Conservation (phyloP, 1,139 yeast species). For the Taphrina pruni region DNA sequence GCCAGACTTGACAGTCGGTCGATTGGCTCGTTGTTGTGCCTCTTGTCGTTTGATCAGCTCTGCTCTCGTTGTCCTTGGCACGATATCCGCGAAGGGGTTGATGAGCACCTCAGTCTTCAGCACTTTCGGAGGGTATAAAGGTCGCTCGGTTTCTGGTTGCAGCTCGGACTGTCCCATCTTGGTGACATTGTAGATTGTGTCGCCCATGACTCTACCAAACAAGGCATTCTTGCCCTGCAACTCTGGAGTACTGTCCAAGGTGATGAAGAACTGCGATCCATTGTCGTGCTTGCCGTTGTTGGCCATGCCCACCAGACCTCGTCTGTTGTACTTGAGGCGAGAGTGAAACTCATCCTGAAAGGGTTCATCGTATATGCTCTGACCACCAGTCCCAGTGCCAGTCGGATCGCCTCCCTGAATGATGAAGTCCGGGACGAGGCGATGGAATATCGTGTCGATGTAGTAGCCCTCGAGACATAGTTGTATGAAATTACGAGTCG, state of each 20-base stretch:
- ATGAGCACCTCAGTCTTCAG: conserved; percentile 55
- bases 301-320: conserved; percentile 66
- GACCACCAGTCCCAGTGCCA: conserved; percentile 52
- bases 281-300: conserved; percentile 52
- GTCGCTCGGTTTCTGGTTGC: conserved; percentile 54
- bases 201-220: conserved; percentile 69
- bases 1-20: conserved; percentile 50
- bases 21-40: conserved; percentile 44
- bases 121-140: conserved; percentile 62
- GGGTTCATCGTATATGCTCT: conserved; percentile 49
- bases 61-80: conserved; percentile 44
- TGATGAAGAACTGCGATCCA: conserved; percentile 62
- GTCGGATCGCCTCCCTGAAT: conserved; percentile 56
- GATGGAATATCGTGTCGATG: conserved; percentile 56
- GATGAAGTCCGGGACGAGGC: conserved; percentile 54
- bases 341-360: conserved; percentile 61
- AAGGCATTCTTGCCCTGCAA: conserved; percentile 60
- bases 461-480: conserved; percentile 58
- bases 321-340: conserved; percentile 60
- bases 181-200: conserved; percentile 62
- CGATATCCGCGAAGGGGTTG: conserved; percentile 61
- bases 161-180: conserved; percentile 62
- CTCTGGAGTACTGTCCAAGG: conserved; percentile 57
- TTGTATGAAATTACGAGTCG: conserved; percentile 59
- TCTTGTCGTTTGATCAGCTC: conserved; percentile 44